Evolutionary conservation across 2,329 filamentous ascomycete genomes (phyloP).

Genomic region (Botrytis fabae): DNA sequence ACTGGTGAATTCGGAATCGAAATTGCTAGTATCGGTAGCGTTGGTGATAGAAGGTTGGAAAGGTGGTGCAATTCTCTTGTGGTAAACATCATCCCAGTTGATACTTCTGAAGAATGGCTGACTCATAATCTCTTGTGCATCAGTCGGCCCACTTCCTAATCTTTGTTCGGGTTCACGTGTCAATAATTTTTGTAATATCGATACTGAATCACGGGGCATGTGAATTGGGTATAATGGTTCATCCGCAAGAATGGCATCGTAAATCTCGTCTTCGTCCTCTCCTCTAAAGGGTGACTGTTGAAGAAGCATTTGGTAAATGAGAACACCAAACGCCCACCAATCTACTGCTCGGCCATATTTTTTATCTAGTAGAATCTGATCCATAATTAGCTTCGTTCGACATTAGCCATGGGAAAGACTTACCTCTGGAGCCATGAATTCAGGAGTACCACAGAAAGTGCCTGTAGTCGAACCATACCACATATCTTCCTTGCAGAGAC

Average conservation of each 20-base stretch:
- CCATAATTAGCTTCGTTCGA: slow-evolving; percentile 35
- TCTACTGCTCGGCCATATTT: slow-evolving; percentile 97
- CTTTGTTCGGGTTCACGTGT: slow-evolving; percentile 93
- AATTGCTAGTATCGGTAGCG: slow-evolving; percentile 98
- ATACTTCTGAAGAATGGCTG: slow-evolving; percentile 98
- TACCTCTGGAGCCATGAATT: slow-evolving; percentile 99
- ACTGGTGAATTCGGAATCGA: slow-evolving; percentile 97
- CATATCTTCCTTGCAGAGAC: slow-evolving; percentile 99
- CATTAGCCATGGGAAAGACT: slow-evolving; percentile 36
- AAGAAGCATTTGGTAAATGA: slow-evolving; percentile 99
- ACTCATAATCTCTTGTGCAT: slow-evolving; percentile 98
- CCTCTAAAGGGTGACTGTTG: slow-evolving; percentile 98
- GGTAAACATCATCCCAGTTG: slow-evolving; percentile 98
- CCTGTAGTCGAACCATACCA: slow-evolving; percentile 97
- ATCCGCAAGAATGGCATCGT: slow-evolving; percentile 95
- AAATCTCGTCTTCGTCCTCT: slow-evolving; percentile 98
- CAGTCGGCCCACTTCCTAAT: slow-evolving; percentile 90
- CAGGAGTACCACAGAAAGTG: slow-evolving; percentile 98
- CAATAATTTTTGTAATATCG: slow-evolving; percentile 94
- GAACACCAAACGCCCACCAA: slow-evolving; percentile 99
- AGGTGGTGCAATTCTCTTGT: slow-evolving; percentile 87
- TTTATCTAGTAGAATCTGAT: slow-evolving; percentile 90
- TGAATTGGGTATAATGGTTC: slow-evolving; percentile 97
- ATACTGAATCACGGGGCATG: slow-evolving; percentile 97
- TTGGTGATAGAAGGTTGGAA: slow-evolving; percentile 89